Conservation (phyloP, 208 protist species). For the Wallacemonas rigidus region DNA sequence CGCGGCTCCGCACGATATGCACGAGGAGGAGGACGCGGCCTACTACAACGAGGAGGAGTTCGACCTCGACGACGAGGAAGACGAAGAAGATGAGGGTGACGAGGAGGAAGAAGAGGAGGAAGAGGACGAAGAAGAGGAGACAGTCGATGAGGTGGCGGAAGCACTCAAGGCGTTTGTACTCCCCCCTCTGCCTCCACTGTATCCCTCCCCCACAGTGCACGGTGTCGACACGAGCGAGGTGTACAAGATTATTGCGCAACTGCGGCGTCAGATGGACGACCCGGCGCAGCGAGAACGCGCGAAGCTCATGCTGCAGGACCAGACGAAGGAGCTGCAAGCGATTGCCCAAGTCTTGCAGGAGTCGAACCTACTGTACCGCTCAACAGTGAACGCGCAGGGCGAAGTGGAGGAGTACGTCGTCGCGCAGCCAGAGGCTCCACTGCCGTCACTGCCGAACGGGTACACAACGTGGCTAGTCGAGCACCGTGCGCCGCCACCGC, state of each 20-base stretch:
- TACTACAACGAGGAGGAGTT: conserved; percentile 14
- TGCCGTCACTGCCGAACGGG: conserved; percentile 52
- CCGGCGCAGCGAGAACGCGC: conserved; percentile 48
- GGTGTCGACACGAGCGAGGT: conserved; percentile 57
- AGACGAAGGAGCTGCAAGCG: conserved; percentile 61
- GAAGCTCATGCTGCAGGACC: conserved; percentile 57
- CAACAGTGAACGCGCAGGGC: conserved; percentile 33
- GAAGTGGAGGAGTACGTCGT: conserved; percentile 50
- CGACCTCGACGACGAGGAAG: conserved; percentile 22
- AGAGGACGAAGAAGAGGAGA: conserved; percentile 41
- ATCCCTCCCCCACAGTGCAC: conserved; percentile 45
- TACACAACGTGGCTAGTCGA: conserved; percentile 68
- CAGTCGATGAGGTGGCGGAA: conserved; percentile 10
- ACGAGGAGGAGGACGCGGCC: conserved; percentile 10
- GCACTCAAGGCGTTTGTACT: conserved; percentile 32
- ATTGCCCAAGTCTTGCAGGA: conserved; percentile 76
- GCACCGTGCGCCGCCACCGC: neutral
- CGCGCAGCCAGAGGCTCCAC: conserved; percentile 43
- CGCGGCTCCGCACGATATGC: conserved; percentile 1
- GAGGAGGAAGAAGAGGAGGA: conserved; percentile 36
- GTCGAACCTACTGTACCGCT: conserved; percentile 48
- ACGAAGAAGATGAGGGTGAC: conserved; percentile 19
- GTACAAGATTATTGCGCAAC: conserved; percentile 72
- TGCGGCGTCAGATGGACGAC: conserved; percentile 65
- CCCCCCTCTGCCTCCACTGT: conserved; percentile 59